Base-by-base conservation (phyloP, 2,329 filamentous ascomycete genomes). In the Hymenotorrendiella dingleyae region DNA sequence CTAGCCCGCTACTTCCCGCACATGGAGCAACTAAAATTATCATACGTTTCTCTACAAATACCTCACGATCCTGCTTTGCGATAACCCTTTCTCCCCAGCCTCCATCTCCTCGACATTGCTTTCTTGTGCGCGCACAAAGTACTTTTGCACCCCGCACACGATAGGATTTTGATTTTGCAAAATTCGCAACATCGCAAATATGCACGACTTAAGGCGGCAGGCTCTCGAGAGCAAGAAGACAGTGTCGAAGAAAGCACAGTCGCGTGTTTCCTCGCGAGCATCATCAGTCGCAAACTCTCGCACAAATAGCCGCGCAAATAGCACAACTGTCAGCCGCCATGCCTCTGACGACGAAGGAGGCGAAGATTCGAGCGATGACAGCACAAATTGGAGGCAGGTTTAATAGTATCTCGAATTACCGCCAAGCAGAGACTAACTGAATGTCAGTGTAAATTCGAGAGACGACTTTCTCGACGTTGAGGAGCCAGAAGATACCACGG, bases 221-320 rank as follows among this genome's bases (percentile, higher is more conserved):
- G 75, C 70, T 36, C 70, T 78, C 36, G 74, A 78, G 61, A 73
- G 70, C 64, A 66, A 67, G 50, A 80, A 80, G 63, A 80, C 76
- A 1, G 64, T 76, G 21, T 79, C 76, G 36, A 71, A 70, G 52
- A 78, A 78, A 54, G 72, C 73, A 14, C 68, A 68, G 43, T 72
- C 71, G 62, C 52, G 67, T 43, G 59, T 67, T 11, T 66, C 64
- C 33, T 75, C 72, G 4, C 66, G 67, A 23, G 62, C 67, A 8
- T 64, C 65, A 14, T 75, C 71, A n/a, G 69, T 69, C 39, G 63
- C 67, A 14, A 68, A 64, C 48, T 75, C 71, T 7, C 53, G 71
- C 21, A 62, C 65, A 6, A 66, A 64, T 22, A 77, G 73, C 11
- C 62, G 71, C 38, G 62, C 65, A 6, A 66, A 64, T 22, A 77